These are phyloP conservation scores for Tardiomyces digboiensis DNA, from an alignment of 1,139 yeast species.

Conservation along the genomic window DNA sequence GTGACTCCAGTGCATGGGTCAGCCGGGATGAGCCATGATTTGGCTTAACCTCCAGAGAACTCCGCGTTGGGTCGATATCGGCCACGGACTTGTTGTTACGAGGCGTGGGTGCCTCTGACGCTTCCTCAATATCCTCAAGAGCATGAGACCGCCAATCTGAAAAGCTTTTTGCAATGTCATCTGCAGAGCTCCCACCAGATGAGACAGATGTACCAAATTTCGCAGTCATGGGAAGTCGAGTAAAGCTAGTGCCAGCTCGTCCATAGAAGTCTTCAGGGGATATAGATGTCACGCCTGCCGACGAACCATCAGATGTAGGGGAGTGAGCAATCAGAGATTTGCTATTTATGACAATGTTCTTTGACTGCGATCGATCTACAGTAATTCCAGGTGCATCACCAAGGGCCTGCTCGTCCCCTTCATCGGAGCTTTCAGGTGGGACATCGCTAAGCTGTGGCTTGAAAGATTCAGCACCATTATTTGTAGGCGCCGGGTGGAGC, in stretches of 20 bases:
- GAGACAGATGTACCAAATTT: not conserved
- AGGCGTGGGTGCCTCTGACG: slow-evolving; percentile 6
- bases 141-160: slow-evolving; percentile 6
- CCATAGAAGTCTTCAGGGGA: slow-evolving; percentile 12
- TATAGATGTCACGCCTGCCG: not conserved
- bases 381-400: not conserved
- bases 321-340: not conserved
- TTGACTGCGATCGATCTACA: not conserved
- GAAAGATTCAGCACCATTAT: not conserved
- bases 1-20: not conserved
- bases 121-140: slow-evolving; percentile 7
- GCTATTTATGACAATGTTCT: not conserved
- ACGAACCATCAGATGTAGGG: not conserved
- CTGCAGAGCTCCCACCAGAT: slow-evolving; percentile 3
- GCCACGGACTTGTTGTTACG: too few relatives aligned
- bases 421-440: not conserved
- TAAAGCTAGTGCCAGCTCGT: slow-evolving; percentile 9
- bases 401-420: not conserved
- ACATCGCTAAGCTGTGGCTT: not conserved
- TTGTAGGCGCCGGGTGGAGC: too few relatives aligned
- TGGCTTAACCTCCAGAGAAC: too few relatives aligned
- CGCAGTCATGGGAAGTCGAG: slow-evolving; percentile 8
- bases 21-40: too few relatives aligned
- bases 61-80: too few relatives aligned
- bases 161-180: slow-evolving; percentile 4